Conservation (phyloP, 1,284 basidiomycete genomes). For the Paramarasmius palmivorus region DNA sequence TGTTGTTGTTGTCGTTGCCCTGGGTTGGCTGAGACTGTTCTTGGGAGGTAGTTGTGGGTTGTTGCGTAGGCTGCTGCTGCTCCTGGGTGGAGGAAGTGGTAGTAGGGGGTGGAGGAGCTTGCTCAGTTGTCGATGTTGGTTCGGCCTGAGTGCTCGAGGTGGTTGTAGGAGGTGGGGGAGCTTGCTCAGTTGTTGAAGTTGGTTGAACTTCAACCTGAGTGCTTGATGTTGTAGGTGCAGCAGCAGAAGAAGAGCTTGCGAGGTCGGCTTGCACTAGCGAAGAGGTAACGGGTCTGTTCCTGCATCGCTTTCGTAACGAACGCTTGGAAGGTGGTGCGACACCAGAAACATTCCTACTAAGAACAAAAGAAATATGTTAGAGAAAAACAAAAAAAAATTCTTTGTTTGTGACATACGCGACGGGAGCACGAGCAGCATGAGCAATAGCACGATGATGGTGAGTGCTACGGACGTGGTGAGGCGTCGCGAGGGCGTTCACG, state of each 20-base stretch:
- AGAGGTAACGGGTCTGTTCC: conserved; percentile 30
- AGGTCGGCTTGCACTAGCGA: conserved; percentile 23
- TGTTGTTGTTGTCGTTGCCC: conserved; percentile 15
- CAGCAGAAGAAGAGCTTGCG: conserved; percentile 22
- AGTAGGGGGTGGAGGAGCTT: conserved; percentile 16
- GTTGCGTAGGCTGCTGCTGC: not conserved
- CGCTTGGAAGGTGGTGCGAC: conserved; percentile 25
- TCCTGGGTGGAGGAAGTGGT: conserved; percentile 22
- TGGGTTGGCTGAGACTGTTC: conserved; percentile 17
- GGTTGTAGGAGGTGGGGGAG: conserved; percentile 9
- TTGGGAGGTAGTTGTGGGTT: conserved; percentile 12
- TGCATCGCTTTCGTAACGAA: conserved; percentile 44
- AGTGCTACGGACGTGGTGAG: conserved; percentile 38
- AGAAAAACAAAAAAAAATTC: not conserved
- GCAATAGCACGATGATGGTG: conserved; percentile 39
- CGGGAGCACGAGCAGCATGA: conserved; percentile 32
- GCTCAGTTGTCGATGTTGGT: conserved; percentile 6
- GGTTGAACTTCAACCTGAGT: conserved; percentile 17
- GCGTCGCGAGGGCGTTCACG: conserved; percentile 45
- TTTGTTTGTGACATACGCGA: conserved; percentile 17
- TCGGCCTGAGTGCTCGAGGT: not conserved
- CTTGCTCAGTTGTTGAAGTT: conserved; percentile 16
- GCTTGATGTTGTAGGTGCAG: conserved; percentile 11
- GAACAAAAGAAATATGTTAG: not conserved
- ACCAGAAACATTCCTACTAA: not conserved